These are phyloP conservation scores for Jaltomata sinuosa DNA, from an alignment of 257 asterid genomes.

Conservation along the genomic window DNA sequence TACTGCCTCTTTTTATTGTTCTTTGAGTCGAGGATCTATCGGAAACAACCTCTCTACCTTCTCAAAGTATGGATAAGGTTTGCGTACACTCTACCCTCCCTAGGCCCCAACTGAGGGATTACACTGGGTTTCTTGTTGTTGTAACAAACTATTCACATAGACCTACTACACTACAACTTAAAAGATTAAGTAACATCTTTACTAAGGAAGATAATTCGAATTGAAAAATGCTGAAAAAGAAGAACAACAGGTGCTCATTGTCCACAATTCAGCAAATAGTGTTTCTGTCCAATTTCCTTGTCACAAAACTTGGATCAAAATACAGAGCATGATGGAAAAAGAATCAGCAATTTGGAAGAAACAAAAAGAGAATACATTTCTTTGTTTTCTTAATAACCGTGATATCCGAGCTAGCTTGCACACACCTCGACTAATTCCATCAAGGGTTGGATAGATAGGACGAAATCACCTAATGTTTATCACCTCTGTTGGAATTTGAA, in stretches of 20 bases:
- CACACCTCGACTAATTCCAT: background rate
- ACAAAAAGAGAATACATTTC: background rate
- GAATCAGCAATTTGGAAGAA: background rate
- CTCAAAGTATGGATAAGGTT: no score
- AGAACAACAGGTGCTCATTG: background rate
- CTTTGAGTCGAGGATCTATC: no score
- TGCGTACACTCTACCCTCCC: no score
- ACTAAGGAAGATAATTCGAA: background rate
- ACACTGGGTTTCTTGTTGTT: no score
- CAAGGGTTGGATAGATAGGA: background rate
- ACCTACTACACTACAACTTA: background rate
- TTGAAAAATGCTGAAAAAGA: background rate
- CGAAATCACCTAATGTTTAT: background rate
- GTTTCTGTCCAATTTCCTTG: background rate
- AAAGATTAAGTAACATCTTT: background rate
- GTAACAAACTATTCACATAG: background rate
- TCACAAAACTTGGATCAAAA: background rate
- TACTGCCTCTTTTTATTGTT: no score
- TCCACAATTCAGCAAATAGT: background rate
- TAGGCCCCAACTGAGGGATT: no score
- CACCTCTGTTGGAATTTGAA: background rate
- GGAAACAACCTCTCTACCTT: no score
- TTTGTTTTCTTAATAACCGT: background rate
- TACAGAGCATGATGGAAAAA: background rate
- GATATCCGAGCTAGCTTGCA: background rate